These are phyloP conservation scores for Fraxinus greggii DNA, from an alignment of 305 asterid genomes.

Conservation along the genomic window DNA sequence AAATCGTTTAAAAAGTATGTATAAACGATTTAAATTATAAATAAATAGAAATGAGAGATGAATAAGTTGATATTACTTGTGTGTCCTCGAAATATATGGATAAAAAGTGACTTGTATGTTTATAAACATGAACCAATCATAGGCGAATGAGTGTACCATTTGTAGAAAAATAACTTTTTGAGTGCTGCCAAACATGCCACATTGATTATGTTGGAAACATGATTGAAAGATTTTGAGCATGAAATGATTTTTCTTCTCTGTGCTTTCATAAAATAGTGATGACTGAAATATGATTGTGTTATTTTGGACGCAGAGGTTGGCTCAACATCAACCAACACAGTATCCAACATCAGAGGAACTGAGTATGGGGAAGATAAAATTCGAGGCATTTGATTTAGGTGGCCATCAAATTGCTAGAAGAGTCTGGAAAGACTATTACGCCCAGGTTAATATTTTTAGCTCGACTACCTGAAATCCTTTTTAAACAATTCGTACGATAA, in stretches of 20 bases:
- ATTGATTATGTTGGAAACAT: not conserved
- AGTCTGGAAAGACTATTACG: constrained; percentile 60
- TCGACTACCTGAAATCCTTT: not conserved
- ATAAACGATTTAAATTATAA: not conserved
- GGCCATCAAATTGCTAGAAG: constrained; percentile 57
- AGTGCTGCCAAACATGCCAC: not conserved
- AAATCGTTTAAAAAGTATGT: not conserved
- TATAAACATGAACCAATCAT: not conserved
- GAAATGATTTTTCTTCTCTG: not conserved
- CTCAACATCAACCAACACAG: constrained; percentile 59
- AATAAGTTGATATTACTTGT: not conserved
- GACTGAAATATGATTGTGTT: not conserved
- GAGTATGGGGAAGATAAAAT: constrained; percentile 46
- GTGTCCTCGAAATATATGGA: not conserved
- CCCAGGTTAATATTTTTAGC: constrained; percentile 30
- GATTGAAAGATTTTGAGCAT: not conserved
- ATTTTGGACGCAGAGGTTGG: constrained; percentile 43
- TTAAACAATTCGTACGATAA: not conserved
- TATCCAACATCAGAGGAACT: constrained; percentile 55
- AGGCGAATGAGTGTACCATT: not conserved
- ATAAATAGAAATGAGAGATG: not conserved
- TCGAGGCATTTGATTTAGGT: constrained; percentile 57
- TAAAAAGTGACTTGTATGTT: not conserved
- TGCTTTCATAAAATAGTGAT: not conserved
- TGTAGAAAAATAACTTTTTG: not conserved